Evolutionary conservation across 192 early-diverging fungal genomes (phyloP).

Genomic region (Mortierella hygrophila): DNA sequence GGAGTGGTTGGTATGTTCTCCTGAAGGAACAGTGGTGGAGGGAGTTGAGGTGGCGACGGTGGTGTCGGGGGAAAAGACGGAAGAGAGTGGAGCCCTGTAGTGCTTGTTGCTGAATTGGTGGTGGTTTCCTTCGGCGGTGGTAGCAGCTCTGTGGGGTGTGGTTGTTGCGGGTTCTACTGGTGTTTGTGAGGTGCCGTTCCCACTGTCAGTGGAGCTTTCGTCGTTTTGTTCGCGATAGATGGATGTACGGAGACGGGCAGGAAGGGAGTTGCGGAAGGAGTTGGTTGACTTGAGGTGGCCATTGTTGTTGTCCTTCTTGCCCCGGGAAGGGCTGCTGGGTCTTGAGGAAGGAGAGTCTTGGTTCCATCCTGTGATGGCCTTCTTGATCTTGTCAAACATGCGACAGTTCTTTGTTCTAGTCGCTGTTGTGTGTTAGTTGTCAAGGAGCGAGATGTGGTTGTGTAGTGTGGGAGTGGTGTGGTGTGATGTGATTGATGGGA

Average conservation of each 20-base stretch:
- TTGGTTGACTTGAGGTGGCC: conserved; percentile 5
- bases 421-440: not conserved
- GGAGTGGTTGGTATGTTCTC: not conserved
- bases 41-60: not conserved
- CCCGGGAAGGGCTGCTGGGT: not conserved
- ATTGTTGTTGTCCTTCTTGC: conserved; percentile 15
- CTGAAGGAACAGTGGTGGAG: not conserved
- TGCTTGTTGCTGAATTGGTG: not conserved
- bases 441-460: not conserved
- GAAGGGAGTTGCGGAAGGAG: conserved; percentile 37
- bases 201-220: not conserved
- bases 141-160: not conserved
- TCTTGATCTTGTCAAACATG: conserved; percentile 55
- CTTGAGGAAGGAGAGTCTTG: conserved; percentile 20
- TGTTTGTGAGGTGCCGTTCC: not conserved
- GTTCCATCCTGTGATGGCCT: conserved; percentile 50
- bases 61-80: not conserved
- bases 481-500: not conserved
- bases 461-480: not conserved
- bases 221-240: conserved; percentile 19
- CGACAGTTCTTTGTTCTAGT: not conserved
- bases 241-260: conserved; percentile 33
- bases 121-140: not conserved
- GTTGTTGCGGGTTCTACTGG: not conserved
- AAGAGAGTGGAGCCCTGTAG: not conserved